A percentile compares a stretch with the other conserved stretches of the same genome.
These are phyloP conservation scores for Linanthus parryae DNA, from an alignment of 148 eudicot genomes.

Conservation along the genomic window DNA sequence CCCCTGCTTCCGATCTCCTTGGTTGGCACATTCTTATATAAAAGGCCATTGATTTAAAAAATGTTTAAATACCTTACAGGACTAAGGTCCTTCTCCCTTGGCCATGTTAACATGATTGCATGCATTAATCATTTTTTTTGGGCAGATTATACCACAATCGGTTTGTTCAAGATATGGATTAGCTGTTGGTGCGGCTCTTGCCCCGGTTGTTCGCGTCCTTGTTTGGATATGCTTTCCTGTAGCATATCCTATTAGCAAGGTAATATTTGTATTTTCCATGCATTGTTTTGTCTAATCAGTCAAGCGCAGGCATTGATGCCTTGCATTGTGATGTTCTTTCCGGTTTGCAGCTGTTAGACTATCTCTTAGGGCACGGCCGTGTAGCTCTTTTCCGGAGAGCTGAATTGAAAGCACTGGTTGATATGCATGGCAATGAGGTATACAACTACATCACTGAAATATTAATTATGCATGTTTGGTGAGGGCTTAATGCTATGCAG, in stretches of 20 bases:
- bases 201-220: conserved; percentile 85
- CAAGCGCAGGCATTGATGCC: not conserved
- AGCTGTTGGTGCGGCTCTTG: conserved; percentile 72
- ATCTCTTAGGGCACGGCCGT: conserved; percentile 37
- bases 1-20: too few species aligned
- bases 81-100: not conserved
- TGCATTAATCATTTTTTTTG: not conserved
- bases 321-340: conserved; percentile 8
- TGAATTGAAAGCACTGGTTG: conserved; percentile 50
- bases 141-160: conserved; percentile 91
- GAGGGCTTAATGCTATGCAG: too few species aligned
- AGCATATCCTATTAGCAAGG: conserved; percentile 97
- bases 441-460: conserved; percentile 10
- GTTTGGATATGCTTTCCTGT: conserved; percentile 88
- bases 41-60: too few species aligned
- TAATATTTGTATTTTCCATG: conserved; percentile 9
- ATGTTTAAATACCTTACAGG: too few species aligned
- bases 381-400: conserved; percentile 49
- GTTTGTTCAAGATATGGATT: conserved; percentile 85
- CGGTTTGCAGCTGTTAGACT: conserved; percentile 51
- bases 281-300: not conserved
- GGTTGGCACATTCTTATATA: too few species aligned
- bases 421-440: conserved; percentile 53
- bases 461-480: not conserved
- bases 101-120: not conserved